Base-by-base conservation (phyloP, 2,329 filamentous ascomycete species). In the Aspergillus sp. region DNA sequence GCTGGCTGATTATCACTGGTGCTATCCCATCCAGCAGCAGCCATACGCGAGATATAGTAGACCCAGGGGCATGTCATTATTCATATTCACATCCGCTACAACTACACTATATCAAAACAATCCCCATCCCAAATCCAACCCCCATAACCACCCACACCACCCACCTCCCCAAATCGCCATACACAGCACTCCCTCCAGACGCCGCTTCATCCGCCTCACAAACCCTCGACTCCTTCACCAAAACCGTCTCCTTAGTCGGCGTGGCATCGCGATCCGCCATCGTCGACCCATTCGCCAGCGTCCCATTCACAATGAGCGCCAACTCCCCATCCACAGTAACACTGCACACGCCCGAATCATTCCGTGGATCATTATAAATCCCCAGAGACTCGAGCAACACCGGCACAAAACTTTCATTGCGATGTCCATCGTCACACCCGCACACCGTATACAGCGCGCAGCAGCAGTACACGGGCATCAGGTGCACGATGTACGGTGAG, bases 251-350 rank as follows among this genome's bases (percentile, higher is more conserved):
- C 20, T n/a, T 32, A 3, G n/a, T 45, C 20, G 44, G 44, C 24
- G 30, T 11, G 6, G 32, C 36, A 11, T 32, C 17, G 4, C 33
- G 17, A 17, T 52, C 50, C 8, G 44, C 50, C 26, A 47, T 52
- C 20, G 50, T 52, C 30, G 50, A 52, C 6, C 50, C 50, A 43
- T 52, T 48, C 5, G 33, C 36, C 30, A 52, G n/a, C 44, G 44
- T 45, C 3, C 50, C 50, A 36, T 52, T 33, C 17, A 52, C 26
- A 8, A 52, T 14, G 3, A 52, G 20, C 1, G 44, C 45, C 6
- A 41, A 42, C 3, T 8, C 38, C 20, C 45, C 50, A 17, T 51
- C 43, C 10, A 52, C 11, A 6, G 24, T 33, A 11, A 52, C 45
- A 20, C 26, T 52, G 11, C 50, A 52, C 2, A 43, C 24, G 8